Evolutionary conservation across 2,329 filamentous ascomycete species (phyloP).

Genomic region (Emergomyces africanus): DNA sequence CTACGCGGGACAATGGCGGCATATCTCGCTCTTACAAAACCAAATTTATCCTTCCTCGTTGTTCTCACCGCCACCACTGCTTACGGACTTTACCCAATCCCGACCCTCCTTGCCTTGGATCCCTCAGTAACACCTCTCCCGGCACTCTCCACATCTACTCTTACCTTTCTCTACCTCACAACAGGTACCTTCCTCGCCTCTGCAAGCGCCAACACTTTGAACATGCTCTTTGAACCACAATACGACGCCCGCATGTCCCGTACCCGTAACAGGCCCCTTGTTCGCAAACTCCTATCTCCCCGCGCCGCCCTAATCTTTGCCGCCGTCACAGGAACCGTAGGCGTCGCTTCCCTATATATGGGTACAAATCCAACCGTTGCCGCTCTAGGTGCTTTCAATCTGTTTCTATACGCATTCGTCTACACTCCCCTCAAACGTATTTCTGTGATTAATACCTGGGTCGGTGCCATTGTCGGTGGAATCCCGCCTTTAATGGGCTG

Average conservation of each 20-base stretch:
- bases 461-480: conserved; percentile 80
- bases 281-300: conserved; percentile 62
- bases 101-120: conserved; percentile 71
- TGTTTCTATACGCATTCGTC: conserved; percentile 74
- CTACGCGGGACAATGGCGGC: conserved; percentile 58
- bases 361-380: conserved; percentile 93
- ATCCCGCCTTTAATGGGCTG: conserved; percentile 97
- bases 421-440: conserved; percentile 91
- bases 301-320: conserved; percentile 68
- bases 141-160: conserved; percentile 60
- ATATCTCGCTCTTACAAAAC: conserved; percentile 87
- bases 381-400: conserved; percentile 71
- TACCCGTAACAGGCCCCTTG: conserved; percentile 82
- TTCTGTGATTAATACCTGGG: conserved; percentile 83
- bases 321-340: conserved; percentile 53
- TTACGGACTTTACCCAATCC: conserved; percentile 87
- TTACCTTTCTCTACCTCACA: conserved; percentile 87
- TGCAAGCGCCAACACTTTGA: conserved; percentile 86
- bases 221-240: conserved; percentile 90
- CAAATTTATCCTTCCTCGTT: conserved; percentile 80
- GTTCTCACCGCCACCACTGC: conserved; percentile 81
- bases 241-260: conserved; percentile 88
- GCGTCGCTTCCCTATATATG: conserved; percentile 63
- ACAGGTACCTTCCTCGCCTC: conserved; percentile 76
- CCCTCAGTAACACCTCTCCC: conserved; percentile 46